Conservation (phyloP, 352 stramenopile genomes). For the Phytophthora sansomeana region DNA sequence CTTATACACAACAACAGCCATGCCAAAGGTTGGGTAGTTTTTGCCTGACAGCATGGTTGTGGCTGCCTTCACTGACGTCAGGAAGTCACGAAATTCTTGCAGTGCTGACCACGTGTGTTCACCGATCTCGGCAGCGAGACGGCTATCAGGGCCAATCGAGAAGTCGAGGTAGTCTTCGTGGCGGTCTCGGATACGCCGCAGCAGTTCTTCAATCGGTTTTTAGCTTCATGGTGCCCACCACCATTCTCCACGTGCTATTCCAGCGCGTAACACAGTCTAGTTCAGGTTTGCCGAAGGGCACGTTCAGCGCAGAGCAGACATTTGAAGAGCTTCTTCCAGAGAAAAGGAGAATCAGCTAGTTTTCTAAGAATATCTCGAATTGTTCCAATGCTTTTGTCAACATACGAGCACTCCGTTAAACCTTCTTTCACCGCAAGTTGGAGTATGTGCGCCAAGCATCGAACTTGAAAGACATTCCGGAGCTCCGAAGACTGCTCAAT, state of each 20-base stretch:
- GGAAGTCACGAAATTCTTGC: constrained; percentile 5
- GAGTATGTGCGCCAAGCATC: constrained; percentile 17
- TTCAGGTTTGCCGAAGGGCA: no score
- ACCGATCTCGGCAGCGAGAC: constrained; percentile 1
- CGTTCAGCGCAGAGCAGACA: no score
- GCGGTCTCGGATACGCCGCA: constrained; percentile 7
- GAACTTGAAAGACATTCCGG: constrained; percentile 8
- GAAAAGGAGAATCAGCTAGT: background rate
- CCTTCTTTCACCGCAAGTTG: constrained; percentile 19
- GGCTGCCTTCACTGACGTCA: constrained; percentile 27
- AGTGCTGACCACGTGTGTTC: constrained; percentile 1
- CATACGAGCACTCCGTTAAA: constrained; percentile 1
- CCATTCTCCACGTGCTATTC: no score
- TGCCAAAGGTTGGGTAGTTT: constrained; percentile 25
- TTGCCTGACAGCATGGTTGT: constrained; percentile 19
- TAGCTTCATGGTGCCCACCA: no score
- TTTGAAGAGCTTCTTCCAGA: constrained; percentile 3
- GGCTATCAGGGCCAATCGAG: constrained; percentile 2
- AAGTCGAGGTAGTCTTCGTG: constrained; percentile 20
- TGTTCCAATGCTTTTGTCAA: constrained; percentile 6
- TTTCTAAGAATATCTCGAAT: constrained; percentile 21
- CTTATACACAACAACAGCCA: no score
- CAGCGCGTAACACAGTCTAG: no score
- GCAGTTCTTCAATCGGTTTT: no score
- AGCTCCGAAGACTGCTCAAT: constrained; percentile 5